Evolutionary conservation across 192 early-diverging fungal species (phyloP).

Genomic region (Backusella parvicylindrica): DNA sequence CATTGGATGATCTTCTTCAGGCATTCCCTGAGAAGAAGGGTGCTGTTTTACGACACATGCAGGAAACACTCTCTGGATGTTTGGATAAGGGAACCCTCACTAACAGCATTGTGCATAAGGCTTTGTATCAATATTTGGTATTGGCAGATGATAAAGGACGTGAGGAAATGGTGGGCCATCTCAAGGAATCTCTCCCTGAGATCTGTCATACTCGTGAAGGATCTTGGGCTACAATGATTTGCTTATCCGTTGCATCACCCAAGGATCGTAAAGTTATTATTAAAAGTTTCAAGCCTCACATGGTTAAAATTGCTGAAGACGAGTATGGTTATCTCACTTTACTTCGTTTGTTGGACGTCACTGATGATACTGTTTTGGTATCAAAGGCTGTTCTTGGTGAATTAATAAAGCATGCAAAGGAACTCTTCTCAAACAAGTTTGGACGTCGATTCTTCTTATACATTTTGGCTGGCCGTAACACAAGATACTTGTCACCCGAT

Average conservation of each 20-base stretch:
- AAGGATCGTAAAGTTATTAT: constrained; percentile 93
- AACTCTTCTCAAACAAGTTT: constrained; percentile 61
- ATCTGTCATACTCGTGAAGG: constrained; percentile 94
- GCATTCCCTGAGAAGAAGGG: constrained; percentile 69
- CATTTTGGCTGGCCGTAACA: constrained; percentile 73
- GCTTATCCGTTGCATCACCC: constrained; percentile 69
- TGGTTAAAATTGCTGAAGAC: constrained; percentile 78
- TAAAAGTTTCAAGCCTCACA: constrained; percentile 78
- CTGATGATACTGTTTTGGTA: constrained; percentile 91
- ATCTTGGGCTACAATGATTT: constrained; percentile 79
- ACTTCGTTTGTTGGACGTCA: constrained; percentile 76
- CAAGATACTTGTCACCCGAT: constrained; percentile 67
- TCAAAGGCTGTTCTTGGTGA: constrained; percentile 69
- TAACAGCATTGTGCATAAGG: constrained; percentile 82
- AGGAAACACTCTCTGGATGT: constrained; percentile 61
- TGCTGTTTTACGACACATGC: constrained; percentile 66
- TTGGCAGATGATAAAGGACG: constrained; percentile 59
- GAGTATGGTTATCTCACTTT: constrained; percentile 89
- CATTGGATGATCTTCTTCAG: constrained; percentile 55
- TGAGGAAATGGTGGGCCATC: constrained; percentile 54
- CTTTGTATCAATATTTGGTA: constrained; percentile 80
- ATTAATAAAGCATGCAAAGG: constrained; percentile 47
- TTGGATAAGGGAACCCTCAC: constrained; percentile 81
- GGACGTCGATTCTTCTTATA: constrained; percentile 80
- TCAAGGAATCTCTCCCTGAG: constrained; percentile 81